A percentile compares a stretch with the other conserved stretches of the same genome.
phyloP scores from a whole-genome alignment of 2,329 filamentous ascomycete species.

The Colletotrichum sp. region DNA sequence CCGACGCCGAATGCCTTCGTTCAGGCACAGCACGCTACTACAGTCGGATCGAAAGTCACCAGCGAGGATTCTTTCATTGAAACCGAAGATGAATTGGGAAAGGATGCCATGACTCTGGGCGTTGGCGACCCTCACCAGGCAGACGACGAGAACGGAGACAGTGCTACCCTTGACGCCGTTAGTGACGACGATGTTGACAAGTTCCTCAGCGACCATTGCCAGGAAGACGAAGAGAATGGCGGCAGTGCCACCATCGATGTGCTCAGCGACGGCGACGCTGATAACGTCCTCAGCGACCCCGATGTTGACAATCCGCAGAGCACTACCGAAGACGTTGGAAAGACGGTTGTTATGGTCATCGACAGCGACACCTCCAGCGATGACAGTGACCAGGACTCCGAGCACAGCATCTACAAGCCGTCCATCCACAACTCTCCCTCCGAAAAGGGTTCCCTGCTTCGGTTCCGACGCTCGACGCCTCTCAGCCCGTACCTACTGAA shows the following conservation, averaged over 20 bases:
- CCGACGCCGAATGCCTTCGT: neutral
- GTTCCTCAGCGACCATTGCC: neutral
- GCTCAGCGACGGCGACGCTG: neutral
- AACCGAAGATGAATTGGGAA: neutral
- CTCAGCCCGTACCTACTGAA: neutral
- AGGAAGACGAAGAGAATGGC: neutral
- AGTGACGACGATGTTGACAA: neutral
- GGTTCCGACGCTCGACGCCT: neutral
- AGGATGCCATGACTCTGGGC: neutral
- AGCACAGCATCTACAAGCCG: neutral
- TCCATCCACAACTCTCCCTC: neutral
- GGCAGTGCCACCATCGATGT: neutral
- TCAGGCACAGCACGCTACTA: neutral
- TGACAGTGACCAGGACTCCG: neutral
- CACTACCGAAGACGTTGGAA: neutral
- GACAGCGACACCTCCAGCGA: neutral
- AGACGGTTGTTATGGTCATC: neutral
- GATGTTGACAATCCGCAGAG: neutral
- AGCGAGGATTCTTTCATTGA: neutral
- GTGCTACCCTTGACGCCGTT: neutral
- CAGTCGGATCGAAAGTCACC: neutral
- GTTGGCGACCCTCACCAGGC: neutral
- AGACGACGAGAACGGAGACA: neutral
- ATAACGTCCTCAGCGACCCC: neutral
- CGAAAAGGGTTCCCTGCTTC: neutral